Conservation (phyloP, 2,329 filamentous ascomycete genomes). For the Emydomyces testavorans region DNA sequence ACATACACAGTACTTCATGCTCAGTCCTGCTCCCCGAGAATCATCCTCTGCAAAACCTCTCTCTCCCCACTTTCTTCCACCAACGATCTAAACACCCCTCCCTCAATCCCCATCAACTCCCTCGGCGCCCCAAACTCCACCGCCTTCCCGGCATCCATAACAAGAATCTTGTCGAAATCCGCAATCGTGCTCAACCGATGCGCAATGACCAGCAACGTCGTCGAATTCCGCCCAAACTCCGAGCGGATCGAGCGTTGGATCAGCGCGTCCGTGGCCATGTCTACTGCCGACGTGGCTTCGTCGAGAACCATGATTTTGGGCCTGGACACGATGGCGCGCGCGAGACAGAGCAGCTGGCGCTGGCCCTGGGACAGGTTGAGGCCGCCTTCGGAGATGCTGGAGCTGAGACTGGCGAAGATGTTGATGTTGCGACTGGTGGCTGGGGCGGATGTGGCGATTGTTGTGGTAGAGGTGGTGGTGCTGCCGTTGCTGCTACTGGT, state of each 20-base stretch:
- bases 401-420: constrained; percentile 51
- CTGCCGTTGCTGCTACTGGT: constrained; percentile 15
- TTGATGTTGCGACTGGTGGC: constrained; percentile 37
- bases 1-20: not conserved
- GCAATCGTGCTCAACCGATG: constrained; percentile 65
- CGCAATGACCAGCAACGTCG: constrained; percentile 62
- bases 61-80: constrained; percentile 32
- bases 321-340: constrained; percentile 57
- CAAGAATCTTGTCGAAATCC: constrained; percentile 63
- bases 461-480: constrained; percentile 20
- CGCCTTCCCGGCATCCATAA: constrained; percentile 55
- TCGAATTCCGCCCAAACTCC: constrained; percentile 51
- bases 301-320: constrained; percentile 71
- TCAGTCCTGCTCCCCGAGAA: constrained; percentile 14
- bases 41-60: constrained; percentile 23
- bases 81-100: constrained; percentile 49
- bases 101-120: constrained; percentile 46
- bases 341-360: constrained; percentile 63
- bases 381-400: constrained; percentile 58
- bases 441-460: constrained; percentile 28
- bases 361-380: constrained; percentile 67
- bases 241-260: constrained; percentile 64
- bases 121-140: constrained; percentile 56
- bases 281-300: constrained; percentile 67
- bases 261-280: constrained; percentile 62